Base-by-base conservation (phyloP, 2,329 filamentous ascomycete species). In the Aspergillus fructus region DNA sequence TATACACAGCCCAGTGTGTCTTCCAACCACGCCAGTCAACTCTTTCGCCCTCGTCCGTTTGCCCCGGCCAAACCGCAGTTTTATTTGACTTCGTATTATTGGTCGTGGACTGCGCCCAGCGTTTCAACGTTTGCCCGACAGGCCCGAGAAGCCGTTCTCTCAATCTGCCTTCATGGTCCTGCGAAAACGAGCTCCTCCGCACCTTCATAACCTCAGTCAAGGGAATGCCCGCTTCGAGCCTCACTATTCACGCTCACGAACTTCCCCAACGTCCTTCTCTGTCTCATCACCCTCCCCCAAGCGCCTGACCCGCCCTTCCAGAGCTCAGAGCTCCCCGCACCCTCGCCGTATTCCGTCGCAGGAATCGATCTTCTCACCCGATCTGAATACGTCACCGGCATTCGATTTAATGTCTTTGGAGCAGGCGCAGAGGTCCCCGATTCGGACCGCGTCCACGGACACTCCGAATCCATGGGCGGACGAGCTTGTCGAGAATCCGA, bases 381-480 rank as follows among this genome's bases (percentile, higher is more conserved):
- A 74, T 56, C 66, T 75, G 47, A 69, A 73, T 49, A 74, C 70
- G 2, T 74, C 72, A 0, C 71, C 72, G 6, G 71, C 71, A 1
- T 74, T 75, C 47, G 71, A 73, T 54, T 62, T 74, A 30, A 74
- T 73, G 71, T 66, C 72, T 15, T 58, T 74, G 7, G 71, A 75
- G 51, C 66, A 75, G 53, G 72, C 73, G 4, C 72, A 74, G 52
- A 68, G 64, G 56, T 74, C 72, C 11, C 72, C 72, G 27, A 64
- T 70, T 48, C 69, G 66, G 48, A 67, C 65, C 9, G 64, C 70
- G 37, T 59, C 66, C 39, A 65, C 59, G 27, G 63, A 71, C 9
- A 61, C 62, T 9, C 66, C 66, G 37, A 71, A 66, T 54, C 66
- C 71, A 5, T 74, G 71, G 73, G 61, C 67, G 19, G 71, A 72